Conservation (phyloP, 1,284 basidiomycete species). For the Fomitiporia mediterranea region DNA sequence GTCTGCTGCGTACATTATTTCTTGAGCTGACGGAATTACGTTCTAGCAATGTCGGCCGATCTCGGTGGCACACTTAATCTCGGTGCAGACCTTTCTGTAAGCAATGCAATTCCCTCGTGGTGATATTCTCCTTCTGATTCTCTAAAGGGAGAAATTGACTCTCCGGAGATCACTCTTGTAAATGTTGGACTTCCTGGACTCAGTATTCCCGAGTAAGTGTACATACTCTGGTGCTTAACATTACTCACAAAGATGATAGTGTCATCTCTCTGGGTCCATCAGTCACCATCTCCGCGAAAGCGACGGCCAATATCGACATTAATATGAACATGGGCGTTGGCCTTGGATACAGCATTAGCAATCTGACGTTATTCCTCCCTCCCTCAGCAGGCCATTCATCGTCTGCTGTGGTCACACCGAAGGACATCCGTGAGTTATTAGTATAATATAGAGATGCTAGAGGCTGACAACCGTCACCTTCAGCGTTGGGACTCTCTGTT, state of each 20-base stretch:
- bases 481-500: slow-evolving; percentile 40
- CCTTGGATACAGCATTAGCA: slow-evolving; percentile 7
- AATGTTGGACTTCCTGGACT: slow-evolving; percentile 37
- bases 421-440: slow-evolving; percentile 34
- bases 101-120: slow-evolving; percentile 4
- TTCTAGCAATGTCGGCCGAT: slow-evolving; percentile 25
- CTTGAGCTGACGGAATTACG: not conserved
- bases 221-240: not conserved
- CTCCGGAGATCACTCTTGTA: slow-evolving; percentile 33
- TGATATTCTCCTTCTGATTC: not conserved
- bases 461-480: slow-evolving; percentile 5
- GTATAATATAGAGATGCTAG: slow-evolving; percentile 1
- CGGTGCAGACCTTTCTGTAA: slow-evolving; percentile 31
- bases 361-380: slow-evolving; percentile 11
- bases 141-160: slow-evolving; percentile 33
- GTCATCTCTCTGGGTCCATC: slow-evolving; percentile 35
- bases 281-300: slow-evolving; percentile 30
- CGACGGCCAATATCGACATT: slow-evolving; percentile 20
- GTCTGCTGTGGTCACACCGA: slow-evolving; percentile 24
- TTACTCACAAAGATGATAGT: slow-evolving; percentile 16
- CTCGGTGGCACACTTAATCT: slow-evolving; percentile 33
- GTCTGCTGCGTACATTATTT: not conserved
- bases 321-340: slow-evolving; percentile 12
- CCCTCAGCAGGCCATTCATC: slow-evolving; percentile 4
- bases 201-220: slow-evolving; percentile 37